Evolutionary conservation across 1,284 basidiomycete genomes (phyloP).

Genomic region (Sanghuangporus sanghuang): DNA sequence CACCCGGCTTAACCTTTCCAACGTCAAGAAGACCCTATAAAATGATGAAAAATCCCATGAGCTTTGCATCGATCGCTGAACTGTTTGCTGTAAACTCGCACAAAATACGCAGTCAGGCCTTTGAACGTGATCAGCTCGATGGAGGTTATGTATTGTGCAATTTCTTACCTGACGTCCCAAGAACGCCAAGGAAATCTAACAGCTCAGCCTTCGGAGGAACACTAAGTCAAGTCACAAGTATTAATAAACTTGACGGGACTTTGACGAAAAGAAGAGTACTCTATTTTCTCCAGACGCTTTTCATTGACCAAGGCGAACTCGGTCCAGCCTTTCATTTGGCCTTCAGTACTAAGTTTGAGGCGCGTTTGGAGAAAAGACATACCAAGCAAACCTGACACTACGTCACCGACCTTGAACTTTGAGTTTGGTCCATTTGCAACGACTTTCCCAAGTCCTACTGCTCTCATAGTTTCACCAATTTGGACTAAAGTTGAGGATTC

Average conservation of each 20-base stretch:
- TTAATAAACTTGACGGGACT: too few relatives aligned
- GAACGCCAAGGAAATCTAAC: slow-evolving; percentile 73
- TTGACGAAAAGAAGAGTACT: slow-evolving; percentile 33
- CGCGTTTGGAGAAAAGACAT: slow-evolving; percentile 20
- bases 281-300: slow-evolving; percentile 43
- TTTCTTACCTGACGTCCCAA: slow-evolving; percentile 66
- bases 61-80: neutral
- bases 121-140: slow-evolving; percentile 24
- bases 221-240: slow-evolving; percentile 30
- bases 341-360: slow-evolving; percentile 13
- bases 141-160: neutral
- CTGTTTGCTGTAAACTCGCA: slow-evolving; percentile 28
- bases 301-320: slow-evolving; percentile 69
- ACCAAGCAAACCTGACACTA: slow-evolving; percentile 59
- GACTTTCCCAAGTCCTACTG: slow-evolving; percentile 65
- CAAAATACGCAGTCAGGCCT: slow-evolving; percentile 82
- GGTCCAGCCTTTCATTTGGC: slow-evolving; percentile 56
- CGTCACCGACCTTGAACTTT: slow-evolving; percentile 57
- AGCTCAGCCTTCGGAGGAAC: slow-evolving; percentile 48
- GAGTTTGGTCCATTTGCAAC: slow-evolving; percentile 48
- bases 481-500: slow-evolving; percentile 40
- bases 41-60: neutral
- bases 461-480: slow-evolving; percentile 83
- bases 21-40: slow-evolving; percentile 75
- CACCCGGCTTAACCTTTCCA: slow-evolving; percentile 73